Evolutionary conservation across 2,329 filamentous ascomycete genomes (phyloP).

Genomic region (Fusarium devonianum): DNA sequence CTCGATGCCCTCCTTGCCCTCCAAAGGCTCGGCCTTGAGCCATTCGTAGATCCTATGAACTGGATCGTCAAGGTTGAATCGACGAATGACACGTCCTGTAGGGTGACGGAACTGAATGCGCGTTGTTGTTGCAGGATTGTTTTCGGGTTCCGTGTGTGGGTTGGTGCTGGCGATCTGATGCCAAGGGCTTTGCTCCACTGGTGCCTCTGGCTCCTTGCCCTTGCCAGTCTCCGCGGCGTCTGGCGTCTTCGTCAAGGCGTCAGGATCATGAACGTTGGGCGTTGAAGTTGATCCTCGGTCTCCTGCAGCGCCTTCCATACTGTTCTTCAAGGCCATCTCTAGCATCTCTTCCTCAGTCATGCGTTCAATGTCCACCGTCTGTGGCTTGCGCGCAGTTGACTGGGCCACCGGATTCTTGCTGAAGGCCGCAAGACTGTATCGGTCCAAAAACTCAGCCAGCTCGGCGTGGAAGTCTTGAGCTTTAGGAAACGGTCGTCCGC

Average conservation of each 20-base stretch:
- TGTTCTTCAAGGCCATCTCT: conserved; percentile 91
- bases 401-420: conserved; percentile 93
- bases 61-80: conserved; percentile 79
- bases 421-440: conserved; percentile 86
- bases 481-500: conserved; percentile 78
- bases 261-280: conserved; percentile 77
- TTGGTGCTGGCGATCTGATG: conserved; percentile 73
- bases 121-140: conserved; percentile 75
- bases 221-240: conserved; percentile 62
- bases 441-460: conserved; percentile 93
- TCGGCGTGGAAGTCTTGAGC: conserved; percentile 87
- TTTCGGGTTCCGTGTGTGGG: conserved; percentile 79
- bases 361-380: conserved; percentile 77
- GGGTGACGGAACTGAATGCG: conserved; percentile 93
- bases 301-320: conserved; percentile 64
- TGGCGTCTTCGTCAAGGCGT: conserved; percentile 78
- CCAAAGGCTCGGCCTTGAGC: conserved; percentile 87
- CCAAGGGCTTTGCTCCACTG: conserved; percentile 60
- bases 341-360: conserved; percentile 99
- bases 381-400: conserved; percentile 65
- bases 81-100: conserved; percentile 82
- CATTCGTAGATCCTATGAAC: conserved; percentile 92
- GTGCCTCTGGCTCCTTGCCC: conserved; percentile 56
- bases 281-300: conserved; percentile 48
- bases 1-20: conserved; percentile 76